phyloP scores from a whole-genome alignment of 2,329 filamentous ascomycete genomes.

The Apiospora kogelbergensis region DNA sequence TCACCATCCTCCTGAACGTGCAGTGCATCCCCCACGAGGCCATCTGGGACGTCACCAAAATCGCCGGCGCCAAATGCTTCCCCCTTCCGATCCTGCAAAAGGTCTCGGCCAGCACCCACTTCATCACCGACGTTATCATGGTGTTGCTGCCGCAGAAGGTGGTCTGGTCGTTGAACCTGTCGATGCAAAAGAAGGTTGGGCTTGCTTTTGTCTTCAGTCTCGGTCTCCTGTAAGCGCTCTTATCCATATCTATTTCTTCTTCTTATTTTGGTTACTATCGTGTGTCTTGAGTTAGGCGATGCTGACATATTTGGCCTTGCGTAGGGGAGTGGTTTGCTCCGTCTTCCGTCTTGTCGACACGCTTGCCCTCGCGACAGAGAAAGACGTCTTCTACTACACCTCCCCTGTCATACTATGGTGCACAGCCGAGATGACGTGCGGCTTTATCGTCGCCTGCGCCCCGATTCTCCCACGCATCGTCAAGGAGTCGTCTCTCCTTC shows the following conservation, averaged over 20 bases:
- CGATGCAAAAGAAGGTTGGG: slow-evolving; percentile 23
- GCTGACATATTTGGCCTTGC: not conserved
- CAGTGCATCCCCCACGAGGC: slow-evolving; percentile 20
- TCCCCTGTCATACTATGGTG: slow-evolving; percentile 9
- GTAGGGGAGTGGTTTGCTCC: slow-evolving; percentile 13
- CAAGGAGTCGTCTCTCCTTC: not conserved
- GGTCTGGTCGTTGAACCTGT: slow-evolving; percentile 30
- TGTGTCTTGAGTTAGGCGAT: too few species aligned
- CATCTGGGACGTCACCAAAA: slow-evolving; percentile 20
- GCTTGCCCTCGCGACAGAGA: slow-evolving; percentile 7
- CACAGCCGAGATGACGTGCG: slow-evolving; percentile 12
- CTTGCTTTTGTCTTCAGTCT: slow-evolving; percentile 27
- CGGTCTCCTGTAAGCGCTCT: slow-evolving; percentile 21
- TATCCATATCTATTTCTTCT: not conserved
- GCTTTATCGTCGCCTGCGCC: slow-evolving; percentile 11
- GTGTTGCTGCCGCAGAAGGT: slow-evolving; percentile 27
- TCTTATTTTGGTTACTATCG: not conserved
- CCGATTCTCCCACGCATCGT: slow-evolving; percentile 7
- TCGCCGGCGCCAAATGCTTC: slow-evolving; percentile 19
- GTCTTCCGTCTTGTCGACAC: slow-evolving; percentile 12
- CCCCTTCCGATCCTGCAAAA: slow-evolving; percentile 15
- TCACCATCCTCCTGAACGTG: slow-evolving; percentile 18
- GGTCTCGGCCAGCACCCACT: slow-evolving; percentile 20
- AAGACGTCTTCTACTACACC: slow-evolving; percentile 6
- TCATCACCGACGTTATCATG: slow-evolving; percentile 25